Conservation (phyloP, 345 rosid genomes). For the Melaleuca quinquenervia region DNA sequence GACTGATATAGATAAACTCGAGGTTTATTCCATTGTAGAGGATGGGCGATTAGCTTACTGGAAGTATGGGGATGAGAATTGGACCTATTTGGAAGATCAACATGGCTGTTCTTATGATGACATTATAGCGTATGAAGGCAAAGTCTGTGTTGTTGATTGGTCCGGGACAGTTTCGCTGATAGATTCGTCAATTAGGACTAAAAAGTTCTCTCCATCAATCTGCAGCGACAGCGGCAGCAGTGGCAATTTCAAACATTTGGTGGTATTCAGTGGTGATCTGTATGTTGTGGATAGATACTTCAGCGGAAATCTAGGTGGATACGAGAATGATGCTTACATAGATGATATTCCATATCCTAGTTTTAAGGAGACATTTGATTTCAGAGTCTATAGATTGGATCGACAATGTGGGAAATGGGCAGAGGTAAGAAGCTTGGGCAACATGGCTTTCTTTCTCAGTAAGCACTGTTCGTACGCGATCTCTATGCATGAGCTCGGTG, state of each 20-base stretch:
- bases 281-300: conserved; percentile 1
- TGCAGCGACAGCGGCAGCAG: neutral
- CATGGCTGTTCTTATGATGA: neutral
- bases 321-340: no score
- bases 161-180: neutral
- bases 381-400: conserved; percentile 28
- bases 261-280: conserved; percentile 6
- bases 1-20: neutral
- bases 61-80: conserved; percentile 7
- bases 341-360: neutral
- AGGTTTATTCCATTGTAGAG: neutral
- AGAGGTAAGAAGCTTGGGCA: conserved; percentile 15
- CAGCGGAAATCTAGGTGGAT: neutral
- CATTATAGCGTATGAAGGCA: neutral
- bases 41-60: neutral
- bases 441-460: conserved; percentile 11
- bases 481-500: conserved; percentile 4
- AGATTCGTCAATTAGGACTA: neutral
- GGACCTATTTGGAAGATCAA: neutral
- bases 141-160: conserved; percentile 4
- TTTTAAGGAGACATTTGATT: neutral
- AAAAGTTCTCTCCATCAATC: neutral
- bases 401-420: conserved; percentile 19
- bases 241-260: neutral
- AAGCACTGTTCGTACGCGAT: conserved; percentile 9